Evolutionary conservation across 116 monocot genomes (phyloP).

Genomic region (Cymodocea nodosa): DNA sequence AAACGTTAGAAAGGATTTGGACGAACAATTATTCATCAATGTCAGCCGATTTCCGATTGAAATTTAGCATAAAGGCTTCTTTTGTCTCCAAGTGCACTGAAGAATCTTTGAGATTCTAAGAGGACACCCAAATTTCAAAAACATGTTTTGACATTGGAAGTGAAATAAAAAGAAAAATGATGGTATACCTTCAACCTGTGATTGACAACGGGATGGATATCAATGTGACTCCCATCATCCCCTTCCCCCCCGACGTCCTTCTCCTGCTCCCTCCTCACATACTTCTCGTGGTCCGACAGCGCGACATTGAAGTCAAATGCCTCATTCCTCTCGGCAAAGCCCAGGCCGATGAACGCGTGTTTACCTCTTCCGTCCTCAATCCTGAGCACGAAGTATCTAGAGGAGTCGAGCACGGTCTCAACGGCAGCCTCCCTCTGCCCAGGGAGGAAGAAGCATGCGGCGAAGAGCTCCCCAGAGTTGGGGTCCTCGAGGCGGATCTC

Average conservation of each 20-base stretch:
- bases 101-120: not conserved
- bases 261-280: conserved; percentile 66
- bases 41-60: not conserved
- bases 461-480: conserved; percentile 79
- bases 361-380: conserved; percentile 94
- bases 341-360: conserved; percentile 88
- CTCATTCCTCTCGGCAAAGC: conserved; percentile 90
- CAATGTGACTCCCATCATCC: conserved; percentile 43
- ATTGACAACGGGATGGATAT: conserved; percentile 85
- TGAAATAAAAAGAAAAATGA: no score
- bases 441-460: conserved; percentile 71
- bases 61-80: not conserved
- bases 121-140: not conserved
- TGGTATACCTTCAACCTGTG: conserved; percentile 69
- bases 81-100: not conserved
- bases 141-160: not conserved
- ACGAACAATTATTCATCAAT: not conserved
- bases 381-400: conserved; percentile 81
- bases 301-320: conserved; percentile 98
- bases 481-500: conserved; percentile 98
- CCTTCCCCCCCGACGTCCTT: conserved; percentile 36
- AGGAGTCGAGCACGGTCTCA: conserved; percentile 88
- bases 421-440: conserved; percentile 58
- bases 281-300: conserved; percentile 87
- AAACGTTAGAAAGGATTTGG: no score